Evolutionary conservation across 1,284 basidiomycete genomes (phyloP), one percentile per base, ranked within the genome.

Genomic region (Apiotrichum sp.): DNA sequence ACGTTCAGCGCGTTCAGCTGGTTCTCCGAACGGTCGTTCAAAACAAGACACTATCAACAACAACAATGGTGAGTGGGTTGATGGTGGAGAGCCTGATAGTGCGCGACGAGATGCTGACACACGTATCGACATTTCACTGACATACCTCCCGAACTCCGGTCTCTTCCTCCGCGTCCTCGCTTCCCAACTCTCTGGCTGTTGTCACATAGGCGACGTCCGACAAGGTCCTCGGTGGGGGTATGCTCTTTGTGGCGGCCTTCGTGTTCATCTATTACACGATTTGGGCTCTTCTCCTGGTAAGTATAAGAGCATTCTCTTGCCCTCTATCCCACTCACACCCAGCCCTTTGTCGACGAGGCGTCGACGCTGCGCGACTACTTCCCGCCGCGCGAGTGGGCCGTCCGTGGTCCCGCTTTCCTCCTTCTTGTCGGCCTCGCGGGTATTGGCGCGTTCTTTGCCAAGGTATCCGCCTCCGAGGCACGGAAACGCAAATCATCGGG

Each of bases 251-350:
- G 61, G 88, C 90, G 34, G 81, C 82, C 4, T 76, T 84, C 55
- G 84, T 89, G 45, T 95, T 95, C 77, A 77, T 82, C 22, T 96
- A 96, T 74, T 97, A 96, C 76, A 93, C 91, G 4, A 81, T 82
- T 43, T 96, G 93, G 92, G 86, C 91, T 7, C 80, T 96, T 49
- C 78, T 96, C 42, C 81, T 93, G 52, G 93, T 93, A 66, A 65
- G 84, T 79, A 7, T 22, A 22, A 22, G 22, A 39, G 32, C 16
- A 38, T 3, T 8, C 3, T 8, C 11, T 16, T 3, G 10, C 34
- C 13, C 34, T 42, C 39, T 31, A 13, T 48, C 8, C 8, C 4
- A 29, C 58, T 56, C 11, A 60, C 53, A 3, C 46, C 10, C 66
- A 95, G 92, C 92, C 92, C 6, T 91, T 96, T 78, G 85, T 95